Conservation (phyloP, 1,139 yeast species). For the Neolecta irregularis region DNA sequence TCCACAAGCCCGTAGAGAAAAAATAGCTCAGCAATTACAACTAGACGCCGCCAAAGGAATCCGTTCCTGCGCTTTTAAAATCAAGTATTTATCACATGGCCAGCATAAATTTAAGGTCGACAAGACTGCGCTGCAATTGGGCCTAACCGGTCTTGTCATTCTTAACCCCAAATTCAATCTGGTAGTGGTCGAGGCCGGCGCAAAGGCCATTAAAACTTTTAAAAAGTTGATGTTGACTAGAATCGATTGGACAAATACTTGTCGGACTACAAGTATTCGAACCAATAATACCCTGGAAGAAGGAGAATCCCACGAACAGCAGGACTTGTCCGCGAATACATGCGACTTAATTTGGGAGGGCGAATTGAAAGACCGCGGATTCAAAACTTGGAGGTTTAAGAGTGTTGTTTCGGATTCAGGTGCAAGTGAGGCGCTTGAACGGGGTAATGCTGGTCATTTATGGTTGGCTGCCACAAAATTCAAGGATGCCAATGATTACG, state of each 20-base stretch:
- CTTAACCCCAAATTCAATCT: slow-evolving; percentile 36
- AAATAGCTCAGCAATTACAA: slow-evolving; percentile 32
- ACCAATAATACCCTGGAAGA: slow-evolving; percentile 12
- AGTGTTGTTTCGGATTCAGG: slow-evolving; percentile 39
- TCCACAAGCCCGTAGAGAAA: slow-evolving; percentile 39
- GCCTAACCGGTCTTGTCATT: slow-evolving; percentile 44
- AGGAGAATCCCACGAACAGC: slow-evolving; percentile 15
- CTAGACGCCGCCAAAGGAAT: slow-evolving; percentile 40
- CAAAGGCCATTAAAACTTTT: slow-evolving; percentile 43
- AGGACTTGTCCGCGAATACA: slow-evolving; percentile 34
- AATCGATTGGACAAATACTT: slow-evolving; percentile 49
- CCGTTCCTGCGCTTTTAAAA: slow-evolving; percentile 42
- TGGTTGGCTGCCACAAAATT: slow-evolving; percentile 36
- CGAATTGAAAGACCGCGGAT: slow-evolving; percentile 36
- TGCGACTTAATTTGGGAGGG: slow-evolving; percentile 68
- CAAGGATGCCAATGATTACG: slow-evolving; percentile 6
- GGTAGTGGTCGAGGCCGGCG: slow-evolving; percentile 60
- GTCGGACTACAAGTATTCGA: slow-evolving; percentile 22
- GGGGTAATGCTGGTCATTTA: slow-evolving; percentile 42
- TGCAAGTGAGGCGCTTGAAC: slow-evolving; percentile 35
- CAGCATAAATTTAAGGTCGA: slow-evolving; percentile 61
- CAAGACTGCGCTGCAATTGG: slow-evolving; percentile 60
- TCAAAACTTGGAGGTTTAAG: slow-evolving; percentile 48
- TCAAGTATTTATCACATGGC: slow-evolving; percentile 42
- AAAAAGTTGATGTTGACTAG: slow-evolving; percentile 46